These are phyloP conservation scores for Venturia oleaginea DNA, from an alignment of 2,329 filamentous ascomycete species.

Conservation along the genomic window DNA sequence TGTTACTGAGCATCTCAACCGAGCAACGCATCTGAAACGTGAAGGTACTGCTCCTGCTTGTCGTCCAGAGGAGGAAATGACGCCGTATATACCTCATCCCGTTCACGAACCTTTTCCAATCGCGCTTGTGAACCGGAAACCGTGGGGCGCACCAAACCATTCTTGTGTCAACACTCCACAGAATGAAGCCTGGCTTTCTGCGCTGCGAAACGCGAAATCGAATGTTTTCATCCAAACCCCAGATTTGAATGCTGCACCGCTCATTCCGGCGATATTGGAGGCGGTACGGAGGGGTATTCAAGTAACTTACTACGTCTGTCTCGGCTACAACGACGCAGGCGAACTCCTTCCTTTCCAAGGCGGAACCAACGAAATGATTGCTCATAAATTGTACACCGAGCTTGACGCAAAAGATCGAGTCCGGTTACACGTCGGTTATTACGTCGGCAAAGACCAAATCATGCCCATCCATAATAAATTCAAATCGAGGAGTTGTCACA, in stretches of 20 bases:
- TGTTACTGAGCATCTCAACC: constrained; percentile 55
- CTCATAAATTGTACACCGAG: constrained; percentile 47
- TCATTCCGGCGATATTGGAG: constrained; percentile 53
- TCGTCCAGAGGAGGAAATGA: constrained; percentile 43
- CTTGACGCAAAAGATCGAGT: constrained; percentile 42
- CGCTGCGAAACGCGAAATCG: constrained; percentile 53
- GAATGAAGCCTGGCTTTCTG: constrained; percentile 65
- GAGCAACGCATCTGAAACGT: constrained; percentile 19
- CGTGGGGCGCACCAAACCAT: constrained; percentile 56
- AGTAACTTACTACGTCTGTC: constrained; percentile 62
- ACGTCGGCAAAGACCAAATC: constrained; percentile 65
- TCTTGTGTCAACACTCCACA: constrained; percentile 57
- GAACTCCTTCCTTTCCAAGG: constrained; percentile 68
- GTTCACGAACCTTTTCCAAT: constrained; percentile 54
- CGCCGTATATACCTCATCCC: constrained; percentile 52
- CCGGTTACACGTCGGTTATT: constrained; percentile 56
- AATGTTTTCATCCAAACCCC: constrained; percentile 72
- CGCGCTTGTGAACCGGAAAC: constrained; percentile 60
- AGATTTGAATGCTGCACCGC: constrained; percentile 62
- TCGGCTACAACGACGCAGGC: constrained; percentile 72
- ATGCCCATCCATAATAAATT: constrained; percentile 56
- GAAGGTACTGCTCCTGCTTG: constrained; percentile 18
- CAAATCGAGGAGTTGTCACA: constrained; percentile 61
- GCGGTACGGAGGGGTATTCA: constrained; percentile 60
- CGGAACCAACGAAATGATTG: constrained; percentile 65